Base-by-base conservation (phyloP, 768 basidiomycete species). In the Lyophyllum atratum region DNA sequence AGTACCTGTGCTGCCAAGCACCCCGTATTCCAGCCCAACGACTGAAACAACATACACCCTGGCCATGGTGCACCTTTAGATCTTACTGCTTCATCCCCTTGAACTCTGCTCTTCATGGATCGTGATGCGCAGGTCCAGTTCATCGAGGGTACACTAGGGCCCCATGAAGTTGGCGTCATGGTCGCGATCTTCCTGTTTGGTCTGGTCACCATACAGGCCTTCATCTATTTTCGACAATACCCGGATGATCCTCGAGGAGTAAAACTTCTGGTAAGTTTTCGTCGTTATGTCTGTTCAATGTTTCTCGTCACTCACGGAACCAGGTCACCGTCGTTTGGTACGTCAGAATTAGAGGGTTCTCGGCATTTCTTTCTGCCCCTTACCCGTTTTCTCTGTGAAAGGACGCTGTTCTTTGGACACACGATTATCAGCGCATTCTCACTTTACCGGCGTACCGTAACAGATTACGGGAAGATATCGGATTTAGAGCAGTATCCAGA, bases 131-230 rank as follows among this genome's bases (percentile, higher is more conserved):
- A 19, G 12, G 52, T 22, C 5, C 54, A 25, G 22, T 42, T 37
- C 24, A 37, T 55, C n/a, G 47, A 55, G 34, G 47, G 54, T 19
- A 49, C 49, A 22, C 43, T 59, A 5, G 58, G 57, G 33, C 40
- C 37, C 11, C 49, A 52, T 25, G 51, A 57, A 39, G 52, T 59
- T 21, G 58, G 54, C 24, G 52, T 59, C 49, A 39, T 59, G 46
- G 14, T 50, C 25, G 59, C 58, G 3, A 58, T 64, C 22, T 59
- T 59, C 40, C 21, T 59, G 17, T 55, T 59, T 52, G 59, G 59
- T 19, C 52, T 59, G 12, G 52, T 59, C 2, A 54, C 57, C 25
- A 33, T 54, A 12, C 57, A 59, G 26, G 53, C 52, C 15, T 54
- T 54, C 46, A 52, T 25, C 2, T 63, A 62, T 26, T 58, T 44